A percentile compares a stretch with the other conserved stretches of the same genome.
Evolutionary conservation across 2,329 filamentous ascomycete species (phyloP).

Genomic region (Zymoseptoria ardabiliae): DNA sequence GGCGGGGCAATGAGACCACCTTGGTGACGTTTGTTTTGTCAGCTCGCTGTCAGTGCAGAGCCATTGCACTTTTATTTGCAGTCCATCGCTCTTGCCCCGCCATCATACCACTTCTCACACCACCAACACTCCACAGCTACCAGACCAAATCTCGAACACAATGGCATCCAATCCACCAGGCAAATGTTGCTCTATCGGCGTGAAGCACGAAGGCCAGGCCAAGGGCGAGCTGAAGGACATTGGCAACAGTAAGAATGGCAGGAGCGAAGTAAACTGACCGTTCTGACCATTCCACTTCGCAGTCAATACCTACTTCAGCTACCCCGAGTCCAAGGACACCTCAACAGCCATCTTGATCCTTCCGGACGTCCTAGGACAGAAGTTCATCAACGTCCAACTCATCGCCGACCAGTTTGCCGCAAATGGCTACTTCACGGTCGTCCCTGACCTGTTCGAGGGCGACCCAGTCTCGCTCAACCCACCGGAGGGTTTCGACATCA

Average conservation of each 20-base stretch:
- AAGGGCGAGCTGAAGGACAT: conserved; percentile 30
- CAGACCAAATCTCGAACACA: background rate
- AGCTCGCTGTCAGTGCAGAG: background rate
- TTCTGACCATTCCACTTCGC: background rate
- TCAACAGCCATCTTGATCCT: conserved; percentile 51
- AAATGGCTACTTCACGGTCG: conserved; percentile 61
- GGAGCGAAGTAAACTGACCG: background rate
- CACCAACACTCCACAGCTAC: background rate
- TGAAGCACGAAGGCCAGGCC: conserved; percentile 30
- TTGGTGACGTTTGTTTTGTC: background rate
- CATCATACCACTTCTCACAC: background rate
- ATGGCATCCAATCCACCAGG: conserved; percentile 32
- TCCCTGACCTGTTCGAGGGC: conserved; percentile 65
- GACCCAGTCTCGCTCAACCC: conserved; percentile 53
- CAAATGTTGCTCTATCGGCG: conserved; percentile 33
- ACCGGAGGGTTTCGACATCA: conserved; percentile 43
- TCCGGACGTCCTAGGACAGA: conserved; percentile 52
- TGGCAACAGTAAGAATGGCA: conserved; percentile 22
- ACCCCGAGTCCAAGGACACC: conserved; percentile 46
- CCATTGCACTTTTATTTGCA: background rate
- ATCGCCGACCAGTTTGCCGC: conserved; percentile 69
- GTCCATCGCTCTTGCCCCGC: too few species aligned
- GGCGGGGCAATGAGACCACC: background rate
- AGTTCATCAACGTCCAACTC: conserved; percentile 45
- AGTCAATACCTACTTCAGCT: conserved; percentile 51